A percentile compares a stretch with the other conserved stretches of the same genome.
These are phyloP conservation scores for Solanum lycopersicoides DNA, from an alignment of 257 asterid species.

Conservation along the genomic window DNA sequence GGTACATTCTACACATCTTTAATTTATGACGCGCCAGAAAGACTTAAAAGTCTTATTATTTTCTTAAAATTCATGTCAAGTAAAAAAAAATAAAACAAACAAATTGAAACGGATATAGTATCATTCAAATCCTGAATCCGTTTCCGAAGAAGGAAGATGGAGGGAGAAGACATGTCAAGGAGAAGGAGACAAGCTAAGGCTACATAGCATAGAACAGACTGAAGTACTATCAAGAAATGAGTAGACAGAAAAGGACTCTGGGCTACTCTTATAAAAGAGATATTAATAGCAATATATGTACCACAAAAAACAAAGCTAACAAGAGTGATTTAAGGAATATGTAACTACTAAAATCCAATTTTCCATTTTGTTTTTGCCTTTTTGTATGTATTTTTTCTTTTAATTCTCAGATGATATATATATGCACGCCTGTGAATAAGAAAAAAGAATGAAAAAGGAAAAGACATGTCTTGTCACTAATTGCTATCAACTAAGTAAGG, in stretches of 20 bases:
- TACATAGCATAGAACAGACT: conserved; percentile 9
- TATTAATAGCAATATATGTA: background rate
- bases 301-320: conserved; percentile 13
- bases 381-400: background rate
- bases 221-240: conserved; percentile 12
- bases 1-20: background rate
- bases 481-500: conserved; percentile 13
- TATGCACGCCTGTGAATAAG: conserved; percentile 29
- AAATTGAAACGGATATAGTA: background rate
- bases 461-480: conserved; percentile 31
- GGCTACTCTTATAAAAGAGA: conserved; percentile 5
- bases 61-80: background rate
- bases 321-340: conserved; percentile 16
- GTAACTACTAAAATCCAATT: conserved; percentile 20
- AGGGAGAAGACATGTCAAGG: conserved; percentile 16
- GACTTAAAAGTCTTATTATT: background rate
- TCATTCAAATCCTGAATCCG: background rate
- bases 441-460: background rate
- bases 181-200: conserved; percentile 26
- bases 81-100: too few relatives aligned
- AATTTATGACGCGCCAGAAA: background rate
- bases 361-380: conserved; percentile 2
- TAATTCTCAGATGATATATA: background rate
- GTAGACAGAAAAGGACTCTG: conserved; percentile 27
- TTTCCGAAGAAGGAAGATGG: background rate